These are phyloP conservation scores for Mucor indicus DNA, from an alignment of 371 early-diverging fungal species.

Conservation along the genomic window DNA sequence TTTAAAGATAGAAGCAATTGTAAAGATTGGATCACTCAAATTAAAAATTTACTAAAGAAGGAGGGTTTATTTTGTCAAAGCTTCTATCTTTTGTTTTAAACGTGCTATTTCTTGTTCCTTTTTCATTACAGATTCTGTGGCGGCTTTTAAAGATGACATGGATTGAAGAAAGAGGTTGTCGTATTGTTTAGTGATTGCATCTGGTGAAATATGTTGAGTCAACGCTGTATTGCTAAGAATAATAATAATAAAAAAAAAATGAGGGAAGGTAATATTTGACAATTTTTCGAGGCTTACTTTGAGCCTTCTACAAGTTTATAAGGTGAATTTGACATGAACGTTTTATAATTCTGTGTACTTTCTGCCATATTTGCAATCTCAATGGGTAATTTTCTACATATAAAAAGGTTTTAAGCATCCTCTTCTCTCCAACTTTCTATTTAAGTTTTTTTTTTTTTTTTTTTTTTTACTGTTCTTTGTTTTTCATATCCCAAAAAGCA, in stretches of 20 bases:
- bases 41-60: too few species aligned
- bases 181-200: slow-evolving; percentile 9
- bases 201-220: background rate
- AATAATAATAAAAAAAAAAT: background rate
- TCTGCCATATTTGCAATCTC: slow-evolving; percentile 18
- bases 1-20: too few species aligned
- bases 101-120: slow-evolving; percentile 4
- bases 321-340: slow-evolving; percentile 18
- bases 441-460: too few species aligned
- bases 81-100: background rate
- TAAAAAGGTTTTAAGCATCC: background rate
- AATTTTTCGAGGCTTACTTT: slow-evolving; percentile 2
- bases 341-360: slow-evolving; percentile 9
- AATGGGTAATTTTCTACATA: slow-evolving; percentile 5
- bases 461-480: background rate
- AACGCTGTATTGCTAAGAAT: background rate
- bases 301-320: background rate
- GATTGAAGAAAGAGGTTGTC: slow-evolving; percentile 9
- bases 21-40: background rate
- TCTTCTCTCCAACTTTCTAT: too few species aligned
- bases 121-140: background rate
- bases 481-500: slow-evolving; percentile 24
- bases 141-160: slow-evolving; percentile 1
- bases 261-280: background rate
- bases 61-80: background rate